A percentile compares a stretch with the other conserved stretches of the same genome.
Evolutionary conservation across 2,329 filamentous ascomycete species (phyloP).

Genomic region (Pseudogymnoascus sp.): DNA sequence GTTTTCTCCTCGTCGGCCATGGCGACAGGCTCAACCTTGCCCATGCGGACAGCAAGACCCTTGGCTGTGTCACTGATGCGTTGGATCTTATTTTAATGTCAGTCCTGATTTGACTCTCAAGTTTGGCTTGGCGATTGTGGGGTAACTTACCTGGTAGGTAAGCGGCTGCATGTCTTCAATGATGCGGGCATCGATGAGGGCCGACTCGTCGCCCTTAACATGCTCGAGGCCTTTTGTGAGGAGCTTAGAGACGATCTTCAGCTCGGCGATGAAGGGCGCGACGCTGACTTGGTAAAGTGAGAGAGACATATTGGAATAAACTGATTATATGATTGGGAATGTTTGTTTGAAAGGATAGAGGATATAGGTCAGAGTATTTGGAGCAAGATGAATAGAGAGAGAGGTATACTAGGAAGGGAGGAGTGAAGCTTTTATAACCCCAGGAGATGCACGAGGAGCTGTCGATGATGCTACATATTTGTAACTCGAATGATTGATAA

Average conservation of each 20-base stretch:
- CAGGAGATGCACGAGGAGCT: neutral
- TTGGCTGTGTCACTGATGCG: constrained; percentile 35
- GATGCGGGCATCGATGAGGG: constrained; percentile 33
- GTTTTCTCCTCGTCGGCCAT: constrained; percentile 39
- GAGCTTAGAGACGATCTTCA: constrained; percentile 35
- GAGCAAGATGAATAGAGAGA: neutral
- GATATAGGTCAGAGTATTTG: neutral
- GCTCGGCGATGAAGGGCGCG: constrained; percentile 34
- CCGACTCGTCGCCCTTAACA: constrained; percentile 30
- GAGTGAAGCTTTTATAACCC: neutral
- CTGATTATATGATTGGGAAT: neutral
- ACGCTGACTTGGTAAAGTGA: constrained; percentile 32
- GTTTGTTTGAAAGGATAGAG: neutral
- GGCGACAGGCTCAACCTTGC: constrained; percentile 26
- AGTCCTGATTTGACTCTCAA: neutral
- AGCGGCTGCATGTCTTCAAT: constrained; percentile 43
- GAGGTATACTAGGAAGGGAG: neutral
- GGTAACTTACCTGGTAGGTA: constrained; percentile 33
- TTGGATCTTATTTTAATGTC: constrained; percentile 28
- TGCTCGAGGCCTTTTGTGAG: constrained; percentile 38
- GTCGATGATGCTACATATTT: neutral
- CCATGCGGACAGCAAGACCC: constrained; percentile 32
- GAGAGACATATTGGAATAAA: constrained; percentile 16
- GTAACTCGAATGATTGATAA: constrained; percentile 3
- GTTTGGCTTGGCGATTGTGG: neutral